Percentiles rank a stretch among this genome's conserved stretches.
Conservation (phyloP, 306 rosid genomes). For the Pyrus communis region DNA sequence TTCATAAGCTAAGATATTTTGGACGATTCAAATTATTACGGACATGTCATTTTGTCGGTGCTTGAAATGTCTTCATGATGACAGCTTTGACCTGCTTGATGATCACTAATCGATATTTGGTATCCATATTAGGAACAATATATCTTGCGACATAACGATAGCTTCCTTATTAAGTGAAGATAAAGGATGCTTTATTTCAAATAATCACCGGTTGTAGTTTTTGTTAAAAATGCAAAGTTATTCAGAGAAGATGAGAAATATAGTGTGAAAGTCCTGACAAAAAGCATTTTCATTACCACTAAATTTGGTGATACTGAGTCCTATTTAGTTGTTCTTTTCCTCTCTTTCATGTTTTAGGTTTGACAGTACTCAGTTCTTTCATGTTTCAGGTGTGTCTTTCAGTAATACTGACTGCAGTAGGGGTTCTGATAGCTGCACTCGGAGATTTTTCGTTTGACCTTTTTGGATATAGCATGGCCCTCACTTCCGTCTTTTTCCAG, state of each 20-base stretch:
- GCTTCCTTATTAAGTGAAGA: background rate
- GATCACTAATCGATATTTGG: background rate
- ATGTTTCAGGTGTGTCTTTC: conserved; percentile 71
- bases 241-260: background rate
- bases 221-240: conserved; percentile 1
- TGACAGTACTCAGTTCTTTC: conserved; percentile 7
- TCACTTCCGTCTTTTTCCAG: conserved; percentile 90
- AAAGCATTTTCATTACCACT: conserved; percentile 4
- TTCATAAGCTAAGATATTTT: background rate
- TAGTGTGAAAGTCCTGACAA: background rate
- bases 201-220: background rate
- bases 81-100: background rate
- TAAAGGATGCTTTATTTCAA: background rate
- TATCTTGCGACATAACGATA: background rate
- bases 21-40: background rate
- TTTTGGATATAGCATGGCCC: conserved; percentile 86
- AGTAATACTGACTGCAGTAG: conserved; percentile 70
- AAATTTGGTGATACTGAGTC: background rate
- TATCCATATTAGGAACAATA: background rate
- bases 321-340: no score
- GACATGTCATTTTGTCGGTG: background rate
- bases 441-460: conserved; percentile 94
- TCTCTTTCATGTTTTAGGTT: no score
- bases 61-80: background rate
- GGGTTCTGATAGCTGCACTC: conserved; percentile 81